Evolutionary conservation across 768 basidiomycete genomes (phyloP).

Genomic region (Tulasnella sp.): DNA sequence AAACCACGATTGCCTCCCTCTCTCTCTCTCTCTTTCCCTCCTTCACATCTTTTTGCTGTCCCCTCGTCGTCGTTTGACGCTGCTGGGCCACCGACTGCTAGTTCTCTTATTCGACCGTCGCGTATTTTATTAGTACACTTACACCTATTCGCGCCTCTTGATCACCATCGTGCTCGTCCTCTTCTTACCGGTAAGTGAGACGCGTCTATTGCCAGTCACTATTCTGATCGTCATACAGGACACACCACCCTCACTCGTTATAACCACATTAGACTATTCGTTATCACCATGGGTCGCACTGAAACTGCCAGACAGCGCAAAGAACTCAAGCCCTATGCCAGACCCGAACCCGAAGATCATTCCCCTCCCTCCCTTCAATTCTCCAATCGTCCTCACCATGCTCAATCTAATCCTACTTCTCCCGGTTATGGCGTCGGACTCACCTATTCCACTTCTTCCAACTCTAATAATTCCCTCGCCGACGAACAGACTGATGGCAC

Average conservation of each 20-base stretch:
- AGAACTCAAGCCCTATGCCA: not conserved
- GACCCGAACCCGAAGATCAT: not conserved
- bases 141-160: no score
- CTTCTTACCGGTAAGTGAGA: not conserved
- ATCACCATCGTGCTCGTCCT: no score
- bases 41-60: not conserved
- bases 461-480: not conserved
- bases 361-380: not conserved
- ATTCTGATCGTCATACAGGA: not conserved
- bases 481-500: slow-evolving; percentile 6
- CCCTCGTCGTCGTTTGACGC: no score
- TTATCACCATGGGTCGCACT: slow-evolving; percentile 1
- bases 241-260: no score
- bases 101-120: no score
- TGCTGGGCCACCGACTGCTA: no score
- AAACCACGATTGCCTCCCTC: not conserved
- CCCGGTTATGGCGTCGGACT: not conserved
- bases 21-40: not conserved
- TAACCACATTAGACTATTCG: no score
- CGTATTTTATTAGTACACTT: no score
- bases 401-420: no score
- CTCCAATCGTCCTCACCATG: not conserved
- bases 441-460: not conserved
- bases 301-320: not conserved
- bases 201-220: not conserved